A percentile compares a stretch with the other conserved stretches of the same genome.
Evolutionary conservation across 2,329 filamentous ascomycete species (phyloP).

Genomic region (Alternaria viburni): DNA sequence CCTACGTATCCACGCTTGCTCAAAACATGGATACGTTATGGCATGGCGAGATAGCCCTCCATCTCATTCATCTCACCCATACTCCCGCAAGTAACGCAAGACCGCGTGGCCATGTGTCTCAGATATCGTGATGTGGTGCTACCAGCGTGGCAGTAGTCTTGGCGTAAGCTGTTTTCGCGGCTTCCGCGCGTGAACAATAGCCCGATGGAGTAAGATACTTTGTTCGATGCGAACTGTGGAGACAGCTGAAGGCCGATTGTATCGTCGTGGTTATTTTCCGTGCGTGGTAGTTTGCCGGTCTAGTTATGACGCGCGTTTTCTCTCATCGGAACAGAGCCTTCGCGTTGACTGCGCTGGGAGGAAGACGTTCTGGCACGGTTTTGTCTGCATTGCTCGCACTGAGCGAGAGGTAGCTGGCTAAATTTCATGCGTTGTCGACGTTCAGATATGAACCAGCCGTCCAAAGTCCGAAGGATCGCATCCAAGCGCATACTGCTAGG

Average conservation of each 20-base stretch:
- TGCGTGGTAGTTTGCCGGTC: background rate
- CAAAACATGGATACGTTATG: too few species aligned
- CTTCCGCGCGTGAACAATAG: background rate
- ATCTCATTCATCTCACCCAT: background rate
- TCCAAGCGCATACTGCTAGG: slow-evolving; percentile 12
- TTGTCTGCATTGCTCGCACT: background rate
- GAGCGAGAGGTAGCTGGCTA: fast-evolving
- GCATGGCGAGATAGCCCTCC: background rate
- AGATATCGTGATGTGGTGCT: background rate
- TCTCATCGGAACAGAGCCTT: too few species aligned
- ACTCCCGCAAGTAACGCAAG: background rate
- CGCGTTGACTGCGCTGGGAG: too few species aligned
- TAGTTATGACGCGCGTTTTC: background rate
- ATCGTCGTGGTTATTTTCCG: background rate
- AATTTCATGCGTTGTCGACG: fast-evolving
- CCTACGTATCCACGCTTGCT: too few species aligned
- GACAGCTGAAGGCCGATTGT: background rate
- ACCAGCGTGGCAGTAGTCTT: background rate
- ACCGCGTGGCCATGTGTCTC: background rate
- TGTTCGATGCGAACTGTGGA: background rate
- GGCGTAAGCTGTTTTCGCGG: background rate
- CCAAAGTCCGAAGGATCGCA: background rate
- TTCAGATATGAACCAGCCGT: slow-evolving; percentile 4
- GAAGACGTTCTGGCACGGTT: background rate
- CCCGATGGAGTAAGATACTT: background rate